These are phyloP conservation scores for Fermentozyma sake DNA, from an alignment of 1,139 yeast species.

Conservation along the genomic window DNA sequence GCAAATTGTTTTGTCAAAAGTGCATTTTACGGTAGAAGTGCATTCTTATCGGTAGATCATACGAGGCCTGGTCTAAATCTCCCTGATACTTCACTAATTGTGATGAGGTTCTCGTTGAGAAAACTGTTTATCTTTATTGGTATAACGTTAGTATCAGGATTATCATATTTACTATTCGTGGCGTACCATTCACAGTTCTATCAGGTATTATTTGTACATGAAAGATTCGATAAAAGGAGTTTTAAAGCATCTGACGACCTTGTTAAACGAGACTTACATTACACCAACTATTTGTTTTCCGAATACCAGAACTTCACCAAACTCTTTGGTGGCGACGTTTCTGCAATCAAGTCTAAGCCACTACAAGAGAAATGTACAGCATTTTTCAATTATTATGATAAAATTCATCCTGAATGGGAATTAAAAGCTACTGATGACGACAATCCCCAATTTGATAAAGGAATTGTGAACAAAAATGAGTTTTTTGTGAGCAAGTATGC, in stretches of 20 bases:
- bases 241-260: constrained; percentile 13
- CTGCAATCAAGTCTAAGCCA: constrained; percentile 12
- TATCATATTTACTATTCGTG: too few species aligned
- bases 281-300: constrained; percentile 25
- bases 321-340: constrained; percentile 10
- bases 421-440: constrained; percentile 14
- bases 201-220: constrained; percentile 4
- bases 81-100: too few species aligned
- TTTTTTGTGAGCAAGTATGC: constrained; percentile 12
- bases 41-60: too few species aligned
- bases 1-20: too few species aligned
- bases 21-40: too few species aligned
- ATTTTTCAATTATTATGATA: constrained; percentile 23
- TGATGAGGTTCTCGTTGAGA: too few species aligned
- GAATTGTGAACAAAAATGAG: constrained; percentile 18
- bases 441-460: constrained; percentile 26
- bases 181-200: too few species aligned
- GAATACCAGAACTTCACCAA: constrained; percentile 19
- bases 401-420: constrained; percentile 22
- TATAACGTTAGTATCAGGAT: too few species aligned
- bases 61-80: too few species aligned
- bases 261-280: constrained; percentile 23
- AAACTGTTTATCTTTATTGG: too few species aligned
- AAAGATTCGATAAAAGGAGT: constrained; percentile 9
- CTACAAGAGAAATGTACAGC: constrained; percentile 23